A percentile compares a stretch with the other conserved stretches of the same genome.
Evolutionary conservation across 352 stramenopile species (phyloP).

Genomic region (Globisporangium middletonii): DNA sequence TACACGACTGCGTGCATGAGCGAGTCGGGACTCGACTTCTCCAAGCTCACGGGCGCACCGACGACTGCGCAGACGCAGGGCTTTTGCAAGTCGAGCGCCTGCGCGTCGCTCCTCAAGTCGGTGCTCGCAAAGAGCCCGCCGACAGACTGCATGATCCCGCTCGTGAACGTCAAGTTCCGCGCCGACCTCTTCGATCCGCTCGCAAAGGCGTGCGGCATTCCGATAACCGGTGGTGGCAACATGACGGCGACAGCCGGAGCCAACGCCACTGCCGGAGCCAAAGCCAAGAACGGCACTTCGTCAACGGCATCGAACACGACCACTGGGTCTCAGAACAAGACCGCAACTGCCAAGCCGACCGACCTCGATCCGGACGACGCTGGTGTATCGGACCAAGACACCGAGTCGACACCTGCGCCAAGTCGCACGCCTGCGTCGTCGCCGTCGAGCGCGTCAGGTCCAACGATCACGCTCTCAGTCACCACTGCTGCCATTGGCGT

Average conservation of each 20-base stretch:
- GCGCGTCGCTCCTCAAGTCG: conserved; percentile 6
- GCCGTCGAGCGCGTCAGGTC: too few species aligned
- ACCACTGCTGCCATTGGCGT: too few species aligned
- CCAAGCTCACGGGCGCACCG: conserved; percentile 1
- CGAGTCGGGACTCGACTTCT: not conserved
- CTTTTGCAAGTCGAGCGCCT: conserved; percentile 8
- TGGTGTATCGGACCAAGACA: too few species aligned
- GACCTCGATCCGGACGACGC: too few species aligned
- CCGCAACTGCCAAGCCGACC: too few species aligned
- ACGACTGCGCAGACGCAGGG: conserved; percentile 1
- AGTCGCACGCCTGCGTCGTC: too few species aligned
- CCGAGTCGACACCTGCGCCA: too few species aligned
- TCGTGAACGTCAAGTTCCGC: conserved; percentile 3
- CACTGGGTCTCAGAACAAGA: too few species aligned
- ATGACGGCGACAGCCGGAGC: not conserved
- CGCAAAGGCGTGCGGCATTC: conserved; percentile 1
- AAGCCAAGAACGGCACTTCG: not conserved
- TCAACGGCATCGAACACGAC: too few species aligned
- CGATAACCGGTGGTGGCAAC: not conserved
- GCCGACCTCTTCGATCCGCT: conserved; percentile 8
- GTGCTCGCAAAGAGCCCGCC: conserved; percentile 8
- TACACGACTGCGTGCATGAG: too few species aligned
- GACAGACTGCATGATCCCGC: conserved; percentile 6
- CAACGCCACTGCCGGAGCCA: not conserved
- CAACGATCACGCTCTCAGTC: too few species aligned